These are phyloP conservation scores for Pinguiococcus pyrenoidosus DNA, from an alignment of 108 stramenopile genomes.

Conservation along the genomic window DNA sequence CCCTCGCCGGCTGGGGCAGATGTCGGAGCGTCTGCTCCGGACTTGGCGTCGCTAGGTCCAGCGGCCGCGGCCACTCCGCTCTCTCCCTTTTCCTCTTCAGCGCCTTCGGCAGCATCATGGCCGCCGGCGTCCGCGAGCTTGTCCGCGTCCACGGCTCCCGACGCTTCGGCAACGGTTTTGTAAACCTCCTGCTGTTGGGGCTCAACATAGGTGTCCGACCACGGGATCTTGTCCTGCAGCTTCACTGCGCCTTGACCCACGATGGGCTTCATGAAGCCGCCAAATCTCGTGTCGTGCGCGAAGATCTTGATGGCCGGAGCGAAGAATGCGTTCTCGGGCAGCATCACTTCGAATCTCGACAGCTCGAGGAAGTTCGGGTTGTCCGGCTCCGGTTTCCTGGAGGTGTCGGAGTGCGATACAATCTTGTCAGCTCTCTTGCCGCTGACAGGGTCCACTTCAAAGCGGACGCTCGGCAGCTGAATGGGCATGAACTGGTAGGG, in stretches of 20 bases:
- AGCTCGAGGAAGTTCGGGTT: slow-evolving; percentile 44
- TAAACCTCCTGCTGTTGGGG: not conserved
- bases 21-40: too few relatives aligned
- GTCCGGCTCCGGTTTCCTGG: slow-evolving; percentile 22
- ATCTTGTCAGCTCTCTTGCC: not conserved
- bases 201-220: slow-evolving; percentile 9
- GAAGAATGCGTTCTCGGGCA: slow-evolving; percentile 32
- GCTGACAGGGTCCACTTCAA: slow-evolving; percentile 12
- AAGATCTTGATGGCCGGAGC: slow-evolving; percentile 27
- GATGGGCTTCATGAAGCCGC: slow-evolving; percentile 26
- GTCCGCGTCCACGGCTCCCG: slow-evolving; percentile 1
- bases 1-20: too few relatives aligned
- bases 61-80: too few relatives aligned
- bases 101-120: too few relatives aligned
- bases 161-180: too few relatives aligned
- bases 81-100: too few relatives aligned
- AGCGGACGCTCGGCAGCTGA: slow-evolving; percentile 22
- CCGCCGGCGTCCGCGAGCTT: slow-evolving; percentile 43
- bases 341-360: slow-evolving; percentile 12
- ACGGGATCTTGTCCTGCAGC: slow-evolving; percentile 21
- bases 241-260: slow-evolving; percentile 31
- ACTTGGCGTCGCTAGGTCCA: too few relatives aligned
- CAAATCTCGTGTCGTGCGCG: slow-evolving; percentile 27
- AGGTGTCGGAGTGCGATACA: slow-evolving; percentile 7
- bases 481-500: slow-evolving; percentile 21